These are phyloP conservation scores for Alternaria consortialis DNA, from an alignment of 2,329 filamentous ascomycete species.

Conservation along the genomic window DNA sequence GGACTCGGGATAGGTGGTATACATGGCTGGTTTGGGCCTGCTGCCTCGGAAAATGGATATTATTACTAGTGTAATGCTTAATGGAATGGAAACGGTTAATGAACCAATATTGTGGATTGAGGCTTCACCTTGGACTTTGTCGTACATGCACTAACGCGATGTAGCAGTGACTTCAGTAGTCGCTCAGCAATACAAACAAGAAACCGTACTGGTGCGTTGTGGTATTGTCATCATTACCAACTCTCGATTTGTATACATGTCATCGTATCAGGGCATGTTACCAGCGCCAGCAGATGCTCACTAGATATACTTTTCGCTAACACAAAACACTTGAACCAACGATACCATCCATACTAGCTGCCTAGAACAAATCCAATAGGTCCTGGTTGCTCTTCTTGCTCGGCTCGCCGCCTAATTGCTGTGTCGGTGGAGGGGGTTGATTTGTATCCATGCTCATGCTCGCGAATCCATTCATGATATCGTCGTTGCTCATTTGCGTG, in stretches of 20 bases:
- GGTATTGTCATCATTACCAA: not conserved
- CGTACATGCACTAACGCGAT: not conserved
- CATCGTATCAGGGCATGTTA: not conserved
- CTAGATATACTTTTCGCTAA: not conserved
- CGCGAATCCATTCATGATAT: conserved; percentile 83
- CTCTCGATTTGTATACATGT: not conserved
- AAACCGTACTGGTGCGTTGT: not conserved
- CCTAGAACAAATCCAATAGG: conserved; percentile 64
- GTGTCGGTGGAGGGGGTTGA: conserved; percentile 71
- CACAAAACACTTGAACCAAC: conserved; percentile 4
- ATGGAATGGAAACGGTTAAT: conserved; percentile 29
- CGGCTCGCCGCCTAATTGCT: conserved; percentile 63
- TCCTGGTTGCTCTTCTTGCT: conserved; percentile 67
- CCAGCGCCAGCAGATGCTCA: conserved; percentile 1
- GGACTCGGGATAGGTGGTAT: conserved; percentile 2
- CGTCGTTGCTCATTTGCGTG: conserved; percentile 57
- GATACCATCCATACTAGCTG: not conserved
- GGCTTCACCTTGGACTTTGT: too few species aligned
- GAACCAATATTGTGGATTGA: not conserved
- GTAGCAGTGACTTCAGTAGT: not conserved
- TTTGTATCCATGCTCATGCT: conserved; percentile 75
- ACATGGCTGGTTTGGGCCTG: conserved; percentile 4
- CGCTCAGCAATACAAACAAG: not conserved
- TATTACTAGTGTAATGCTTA: conserved; percentile 48
- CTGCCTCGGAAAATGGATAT: conserved; percentile 22